Evolutionary conservation across 441 rosid species (phyloP), one percentile per base, ranked within the genome.

Genomic region (Corymbia citriodora): DNA sequence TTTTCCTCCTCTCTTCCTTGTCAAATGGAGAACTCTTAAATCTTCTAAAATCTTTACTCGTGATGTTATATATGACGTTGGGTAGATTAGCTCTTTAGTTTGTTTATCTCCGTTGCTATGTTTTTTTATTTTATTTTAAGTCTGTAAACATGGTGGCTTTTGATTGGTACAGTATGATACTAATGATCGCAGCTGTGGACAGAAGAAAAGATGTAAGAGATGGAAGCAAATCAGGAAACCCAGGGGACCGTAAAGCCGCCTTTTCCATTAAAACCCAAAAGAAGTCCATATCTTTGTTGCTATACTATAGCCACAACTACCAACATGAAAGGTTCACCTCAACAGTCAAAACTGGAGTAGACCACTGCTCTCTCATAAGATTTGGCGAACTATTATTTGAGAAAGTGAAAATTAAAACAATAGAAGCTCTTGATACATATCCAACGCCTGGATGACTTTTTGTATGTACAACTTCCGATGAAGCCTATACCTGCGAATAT

Each of bases 381-480:
- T 79, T 74, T 57, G 88, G 65, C 9, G 68, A 21, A 25, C 18
- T 52, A 55, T 79, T 14, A 12, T 79, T 79, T 79, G 52, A 45
- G 23, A 21, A 45, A 11, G 88, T 59, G 61, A 49, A 54, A 55
- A 40, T 74, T 92, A 97, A 91, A 93, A 96, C 90, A 98, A 90
- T 91, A 97, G 93, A 85, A 93, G 93, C 72, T 96, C 99, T 92
- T 95, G 98, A 94, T 96, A 97, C 65, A 95, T 91, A 29, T 94
- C 97, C 92, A 96, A 94, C 61, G 98, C 96, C 91, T 91, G 90
- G 90, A 94, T 92, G 88, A 94, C 95, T 93, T 98, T 98, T 93
- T 96, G 92, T 31, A 96, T 91, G 86, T 95, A 94, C 94, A 95
- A 90, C 93, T 98, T 98, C 91, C 96, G 93, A 89, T 97, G 95